phyloP scores from a whole-genome alignment of 306 rosid genomes.

The Pachyrhizus erosus region DNA sequence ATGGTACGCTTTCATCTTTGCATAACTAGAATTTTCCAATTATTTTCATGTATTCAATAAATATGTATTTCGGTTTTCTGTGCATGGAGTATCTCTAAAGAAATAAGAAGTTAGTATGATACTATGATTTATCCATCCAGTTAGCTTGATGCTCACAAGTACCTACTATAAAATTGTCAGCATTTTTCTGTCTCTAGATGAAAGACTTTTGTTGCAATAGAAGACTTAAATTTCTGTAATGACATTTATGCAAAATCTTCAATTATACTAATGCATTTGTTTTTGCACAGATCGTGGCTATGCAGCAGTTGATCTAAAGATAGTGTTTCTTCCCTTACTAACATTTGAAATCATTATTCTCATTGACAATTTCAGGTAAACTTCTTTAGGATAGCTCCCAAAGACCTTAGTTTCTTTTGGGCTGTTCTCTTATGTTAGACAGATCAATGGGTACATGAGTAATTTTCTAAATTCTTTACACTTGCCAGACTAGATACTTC shows the following conservation, averaged over 20 bases:
- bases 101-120: constrained; percentile 25
- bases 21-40: constrained; percentile 3
- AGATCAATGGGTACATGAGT: constrained; percentile 8
- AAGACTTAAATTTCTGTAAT: constrained; percentile 27
- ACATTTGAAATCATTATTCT: constrained; percentile 85
- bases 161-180: constrained; percentile 15
- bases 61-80: constrained; percentile 22
- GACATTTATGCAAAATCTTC: constrained; percentile 37
- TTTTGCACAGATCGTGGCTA: constrained; percentile 65
- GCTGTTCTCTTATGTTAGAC: constrained; percentile 1
- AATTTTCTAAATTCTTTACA: not conserved
- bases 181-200: constrained; percentile 36
- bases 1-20: constrained; percentile 60
- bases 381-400: constrained; percentile 32
- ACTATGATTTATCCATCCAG: constrained; percentile 14
- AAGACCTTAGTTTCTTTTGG: constrained; percentile 38
- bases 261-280: constrained; percentile 41
- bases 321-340: constrained; percentile 92
- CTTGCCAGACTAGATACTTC: not conserved
- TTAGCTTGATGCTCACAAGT: constrained; percentile 25
- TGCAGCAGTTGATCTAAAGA: constrained; percentile 80
- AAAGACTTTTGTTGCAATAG: constrained; percentile 2
- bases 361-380: constrained; percentile 94
- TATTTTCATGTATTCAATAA: constrained; percentile 20
- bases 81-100: constrained; percentile 6